phyloP scores from a whole-genome alignment of 805 yeast genomes.

The Ogataea naganishii region DNA sequence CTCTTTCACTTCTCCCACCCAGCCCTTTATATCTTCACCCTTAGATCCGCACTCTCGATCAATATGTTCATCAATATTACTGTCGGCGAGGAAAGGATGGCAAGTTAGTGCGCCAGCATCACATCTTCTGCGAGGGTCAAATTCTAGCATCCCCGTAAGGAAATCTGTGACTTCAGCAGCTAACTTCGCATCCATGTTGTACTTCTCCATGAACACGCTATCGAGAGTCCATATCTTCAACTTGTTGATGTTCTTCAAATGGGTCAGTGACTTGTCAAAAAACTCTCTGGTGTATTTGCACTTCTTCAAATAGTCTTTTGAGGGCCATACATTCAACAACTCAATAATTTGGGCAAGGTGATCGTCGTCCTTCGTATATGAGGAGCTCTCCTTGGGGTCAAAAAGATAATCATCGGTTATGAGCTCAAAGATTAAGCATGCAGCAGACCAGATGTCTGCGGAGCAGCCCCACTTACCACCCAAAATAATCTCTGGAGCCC shows the following conservation, averaged over 20 bases:
- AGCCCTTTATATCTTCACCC: slow-evolving; percentile 27
- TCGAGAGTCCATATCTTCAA: slow-evolving; percentile 44
- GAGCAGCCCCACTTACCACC: slow-evolving; percentile 92
- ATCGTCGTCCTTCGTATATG: slow-evolving; percentile 86
- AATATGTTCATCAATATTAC: slow-evolving; percentile 14
- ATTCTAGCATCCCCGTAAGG: slow-evolving; percentile 39
- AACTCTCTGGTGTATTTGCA: slow-evolving; percentile 31
- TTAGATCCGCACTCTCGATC: slow-evolving; percentile 19
- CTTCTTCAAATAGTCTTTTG: slow-evolving; percentile 28
- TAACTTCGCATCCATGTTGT: slow-evolving; percentile 32
- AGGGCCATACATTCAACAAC: slow-evolving; percentile 27
- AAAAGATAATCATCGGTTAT: slow-evolving; percentile 91
- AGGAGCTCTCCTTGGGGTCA: slow-evolving; percentile 75
- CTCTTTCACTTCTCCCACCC: slow-evolving; percentile 12
- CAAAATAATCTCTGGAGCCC: slow-evolving; percentile 81
- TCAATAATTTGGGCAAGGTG: slow-evolving; percentile 95
- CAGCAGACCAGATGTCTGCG: slow-evolving; percentile 94
- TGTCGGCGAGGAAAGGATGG: slow-evolving; percentile 42
- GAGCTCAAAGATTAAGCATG: slow-evolving; percentile 83
- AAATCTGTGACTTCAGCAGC: slow-evolving; percentile 36
- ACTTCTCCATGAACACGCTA: slow-evolving; percentile 40
- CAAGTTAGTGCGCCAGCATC: slow-evolving; percentile 46
- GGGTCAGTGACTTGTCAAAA: slow-evolving; percentile 26
- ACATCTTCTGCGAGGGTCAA: slow-evolving; percentile 38
- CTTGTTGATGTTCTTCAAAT: slow-evolving; percentile 34